phyloP scores from a whole-genome alignment of 1,139 yeast genomes.

The Saccharomycopsis hybrid region DNA sequence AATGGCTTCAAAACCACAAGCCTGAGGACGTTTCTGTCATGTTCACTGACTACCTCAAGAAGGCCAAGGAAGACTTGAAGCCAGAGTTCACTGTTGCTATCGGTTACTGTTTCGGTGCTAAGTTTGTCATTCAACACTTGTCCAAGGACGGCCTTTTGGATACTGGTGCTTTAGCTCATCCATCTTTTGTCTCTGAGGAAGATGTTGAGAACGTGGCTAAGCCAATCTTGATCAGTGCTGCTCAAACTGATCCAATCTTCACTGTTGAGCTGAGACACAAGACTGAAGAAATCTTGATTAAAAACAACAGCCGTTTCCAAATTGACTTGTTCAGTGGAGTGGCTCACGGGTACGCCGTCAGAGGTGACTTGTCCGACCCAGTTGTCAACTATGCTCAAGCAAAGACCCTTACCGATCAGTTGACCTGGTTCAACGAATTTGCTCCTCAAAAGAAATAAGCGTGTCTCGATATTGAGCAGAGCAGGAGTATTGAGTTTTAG shows the following conservation, averaged over 20 bases:
- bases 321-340: constrained; percentile 56
- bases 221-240: constrained; percentile 67
- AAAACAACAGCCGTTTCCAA: constrained; percentile 47
- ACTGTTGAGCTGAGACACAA: constrained; percentile 53
- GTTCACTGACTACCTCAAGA: constrained; percentile 38
- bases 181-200: constrained; percentile 59
- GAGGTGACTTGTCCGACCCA: constrained; percentile 61
- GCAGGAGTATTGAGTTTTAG: background rate
- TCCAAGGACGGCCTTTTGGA: constrained; percentile 41
- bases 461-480: background rate
- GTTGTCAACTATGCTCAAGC: constrained; percentile 60
- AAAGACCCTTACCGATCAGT: constrained; percentile 56
- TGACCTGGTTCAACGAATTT: constrained; percentile 40
- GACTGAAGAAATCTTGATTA: constrained; percentile 52
- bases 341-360: constrained; percentile 68
- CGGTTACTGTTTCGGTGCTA: constrained; percentile 88
- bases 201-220: constrained; percentile 52
- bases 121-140: constrained; percentile 50
- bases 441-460: background rate
- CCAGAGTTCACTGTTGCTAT: constrained; percentile 53
- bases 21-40: constrained; percentile 39
- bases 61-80: constrained; percentile 37
- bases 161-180: constrained; percentile 75
- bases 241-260: constrained; percentile 61
- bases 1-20: constrained; percentile 53